Evolutionary conservation across 2,329 filamentous ascomycete genomes (phyloP).

Genomic region (Cordyceps farinosa): DNA sequence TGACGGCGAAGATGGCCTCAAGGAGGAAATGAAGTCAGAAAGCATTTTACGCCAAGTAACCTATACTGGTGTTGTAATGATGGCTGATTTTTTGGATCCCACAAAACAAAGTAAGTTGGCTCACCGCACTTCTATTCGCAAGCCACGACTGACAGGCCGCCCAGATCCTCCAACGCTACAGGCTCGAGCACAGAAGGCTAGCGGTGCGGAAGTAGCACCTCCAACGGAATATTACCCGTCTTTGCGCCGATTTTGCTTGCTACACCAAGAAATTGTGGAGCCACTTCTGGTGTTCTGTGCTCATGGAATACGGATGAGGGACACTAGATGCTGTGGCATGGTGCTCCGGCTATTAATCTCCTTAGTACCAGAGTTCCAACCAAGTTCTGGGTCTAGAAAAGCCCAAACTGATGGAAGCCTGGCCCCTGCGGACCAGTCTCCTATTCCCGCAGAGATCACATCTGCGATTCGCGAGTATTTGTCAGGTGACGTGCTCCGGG

Average conservation of each 20-base stretch:
- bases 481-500: slow-evolving; percentile 80
- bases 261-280: slow-evolving; percentile 73
- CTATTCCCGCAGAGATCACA: slow-evolving; percentile 51
- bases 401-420: slow-evolving; percentile 12
- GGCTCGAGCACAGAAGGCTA: slow-evolving; percentile 23
- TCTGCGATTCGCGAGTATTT: slow-evolving; percentile 83
- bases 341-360: slow-evolving; percentile 83
- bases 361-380: slow-evolving; percentile 73
- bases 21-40: slow-evolving; percentile 97
- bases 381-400: slow-evolving; percentile 29
- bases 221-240: slow-evolving; percentile 47
- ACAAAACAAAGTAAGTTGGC: slow-evolving; percentile 55
- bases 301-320: slow-evolving; percentile 83
- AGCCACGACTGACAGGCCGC: not conserved
- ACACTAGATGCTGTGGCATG: slow-evolving; percentile 81
- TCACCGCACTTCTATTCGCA: not conserved
- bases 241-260: slow-evolving; percentile 79
- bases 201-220: slow-evolving; percentile 21
- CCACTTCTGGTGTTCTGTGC: slow-evolving; percentile 89
- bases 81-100: slow-evolving; percentile 83
- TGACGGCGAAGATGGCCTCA: slow-evolving; percentile 70
- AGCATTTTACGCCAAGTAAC: slow-evolving; percentile 92
- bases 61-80: slow-evolving; percentile 86
- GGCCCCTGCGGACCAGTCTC: slow-evolving; percentile 34
- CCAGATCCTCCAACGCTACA: slow-evolving; percentile 32